A percentile compares a stretch with the other conserved stretches of the same genome.
Conservation (phyloP, 83 land plant genomes). For the Larix sibirica region DNA sequence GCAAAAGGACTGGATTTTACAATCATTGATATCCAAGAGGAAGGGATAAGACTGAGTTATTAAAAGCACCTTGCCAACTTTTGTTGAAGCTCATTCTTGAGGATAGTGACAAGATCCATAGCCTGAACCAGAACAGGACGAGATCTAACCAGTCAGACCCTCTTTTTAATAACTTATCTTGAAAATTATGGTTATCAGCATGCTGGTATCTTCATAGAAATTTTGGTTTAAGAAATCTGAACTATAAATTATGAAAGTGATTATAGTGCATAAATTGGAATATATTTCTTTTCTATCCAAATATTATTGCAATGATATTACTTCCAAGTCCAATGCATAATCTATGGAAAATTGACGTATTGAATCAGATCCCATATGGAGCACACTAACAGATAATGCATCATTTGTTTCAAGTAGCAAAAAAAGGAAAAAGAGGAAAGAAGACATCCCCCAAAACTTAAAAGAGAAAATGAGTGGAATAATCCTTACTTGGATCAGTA, state of each 20-base stretch:
- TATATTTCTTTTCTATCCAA: not conserved
- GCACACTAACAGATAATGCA: not conserved
- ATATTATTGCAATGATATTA: not conserved
- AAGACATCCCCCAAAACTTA: not conserved
- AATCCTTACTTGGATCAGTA: constrained; percentile 70
- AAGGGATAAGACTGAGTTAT: too few relatives aligned
- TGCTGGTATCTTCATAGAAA: too few relatives aligned
- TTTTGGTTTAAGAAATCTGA: too few relatives aligned
- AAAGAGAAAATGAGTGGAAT: not conserved
- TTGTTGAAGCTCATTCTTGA: not conserved
- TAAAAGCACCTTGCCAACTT: too few relatives aligned
- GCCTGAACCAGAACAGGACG: not conserved
- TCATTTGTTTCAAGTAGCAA: not conserved
- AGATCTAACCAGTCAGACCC: not conserved
- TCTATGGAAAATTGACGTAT: not conserved
- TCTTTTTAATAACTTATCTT: not conserved
- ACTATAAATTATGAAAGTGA: too few relatives aligned
- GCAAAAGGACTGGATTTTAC: too few relatives aligned
- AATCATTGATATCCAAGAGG: too few relatives aligned
- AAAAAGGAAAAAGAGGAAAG: not conserved
- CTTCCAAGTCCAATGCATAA: not conserved
- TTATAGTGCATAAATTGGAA: too few relatives aligned
- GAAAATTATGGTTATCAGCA: too few relatives aligned
- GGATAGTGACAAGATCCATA: constrained; percentile 14
- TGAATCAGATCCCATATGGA: not conserved